Conservation (phyloP, 1,284 basidiomycete genomes). For the Sporisorium exsertum region DNA sequence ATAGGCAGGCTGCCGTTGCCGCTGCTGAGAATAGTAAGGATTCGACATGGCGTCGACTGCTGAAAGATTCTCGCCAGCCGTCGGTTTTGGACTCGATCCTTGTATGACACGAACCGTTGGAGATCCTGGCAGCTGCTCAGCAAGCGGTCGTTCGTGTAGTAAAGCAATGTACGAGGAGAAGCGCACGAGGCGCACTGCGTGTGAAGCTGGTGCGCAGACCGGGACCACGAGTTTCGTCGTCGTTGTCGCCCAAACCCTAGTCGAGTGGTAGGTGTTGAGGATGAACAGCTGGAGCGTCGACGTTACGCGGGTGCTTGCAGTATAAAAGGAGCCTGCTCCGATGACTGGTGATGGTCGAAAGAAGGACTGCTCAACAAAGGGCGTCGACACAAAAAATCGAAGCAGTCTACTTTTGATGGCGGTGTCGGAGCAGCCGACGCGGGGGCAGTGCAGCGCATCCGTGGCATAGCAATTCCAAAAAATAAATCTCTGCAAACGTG, state of each 20-base stretch:
- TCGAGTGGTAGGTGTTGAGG: neutral
- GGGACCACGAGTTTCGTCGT: neutral
- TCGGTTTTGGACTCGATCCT: neutral
- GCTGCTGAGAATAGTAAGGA: conserved; percentile 39
- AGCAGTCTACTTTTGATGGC: no score
- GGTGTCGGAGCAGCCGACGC: neutral
- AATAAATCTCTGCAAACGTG: neutral
- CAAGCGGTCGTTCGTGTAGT: neutral
- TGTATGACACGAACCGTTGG: no score
- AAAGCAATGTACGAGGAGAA: neutral
- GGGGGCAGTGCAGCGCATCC: neutral
- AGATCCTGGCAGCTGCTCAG: neutral
- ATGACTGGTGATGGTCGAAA: neutral
- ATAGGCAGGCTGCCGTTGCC: conserved; percentile 23
- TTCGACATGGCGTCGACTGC: conserved; percentile 28
- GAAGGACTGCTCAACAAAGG: no score
- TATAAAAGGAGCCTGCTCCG: neutral
- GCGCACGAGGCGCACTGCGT: neutral
- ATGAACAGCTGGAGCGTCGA: no score
- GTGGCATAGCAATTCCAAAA: neutral
- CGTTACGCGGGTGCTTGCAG: no score
- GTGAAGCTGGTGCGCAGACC: neutral
- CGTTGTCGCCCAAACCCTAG: neutral
- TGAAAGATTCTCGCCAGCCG: neutral
- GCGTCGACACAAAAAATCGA: neutral